Percentiles rank a stretch among this genome's conserved stretches.
Conservation (phyloP, 306 rosid genomes). For the Trifolium dubium region DNA sequence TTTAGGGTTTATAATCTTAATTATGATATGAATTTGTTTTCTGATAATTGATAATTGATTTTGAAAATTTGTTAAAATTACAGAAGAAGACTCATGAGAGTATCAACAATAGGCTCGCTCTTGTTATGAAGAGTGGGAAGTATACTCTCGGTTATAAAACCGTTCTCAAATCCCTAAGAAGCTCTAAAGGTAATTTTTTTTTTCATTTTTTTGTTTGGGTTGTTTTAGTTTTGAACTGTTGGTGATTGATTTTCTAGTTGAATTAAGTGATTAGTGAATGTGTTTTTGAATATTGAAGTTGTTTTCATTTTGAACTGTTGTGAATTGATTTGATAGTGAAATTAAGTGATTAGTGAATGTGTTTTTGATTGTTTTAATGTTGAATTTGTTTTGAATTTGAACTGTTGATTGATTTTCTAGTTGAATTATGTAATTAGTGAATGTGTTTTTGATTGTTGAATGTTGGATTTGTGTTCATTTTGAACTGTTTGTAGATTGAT, state of each 20-base stretch:
- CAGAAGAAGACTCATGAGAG: conserved; percentile 93
- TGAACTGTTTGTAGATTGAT: too few relatives aligned
- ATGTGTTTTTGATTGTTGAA: neutral
- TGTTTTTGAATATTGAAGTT: neutral
- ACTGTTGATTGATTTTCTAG: neutral
- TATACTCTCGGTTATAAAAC: conserved; percentile 80
- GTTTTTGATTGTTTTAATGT: too few relatives aligned
- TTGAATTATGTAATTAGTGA: neutral
- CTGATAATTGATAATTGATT: too few relatives aligned
- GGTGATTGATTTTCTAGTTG: too few relatives aligned
- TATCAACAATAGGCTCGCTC: conserved; percentile 88
- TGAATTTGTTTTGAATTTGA: neutral
- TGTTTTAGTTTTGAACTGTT: too few relatives aligned
- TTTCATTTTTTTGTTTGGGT: neutral
- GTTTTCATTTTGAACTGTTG: neutral
- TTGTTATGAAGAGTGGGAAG: conserved; percentile 90
- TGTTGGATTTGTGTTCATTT: neutral
- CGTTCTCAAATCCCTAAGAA: conserved; percentile 73
- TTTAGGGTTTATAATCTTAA: neutral
- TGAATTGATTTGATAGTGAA: neutral
- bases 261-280: neutral
- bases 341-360: neutral
- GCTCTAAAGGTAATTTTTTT: conserved; percentile 59
- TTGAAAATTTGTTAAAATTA: neutral
- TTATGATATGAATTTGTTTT: neutral